Base-by-base conservation (phyloP, 306 rosid species). In the Delonix regia region DNA sequence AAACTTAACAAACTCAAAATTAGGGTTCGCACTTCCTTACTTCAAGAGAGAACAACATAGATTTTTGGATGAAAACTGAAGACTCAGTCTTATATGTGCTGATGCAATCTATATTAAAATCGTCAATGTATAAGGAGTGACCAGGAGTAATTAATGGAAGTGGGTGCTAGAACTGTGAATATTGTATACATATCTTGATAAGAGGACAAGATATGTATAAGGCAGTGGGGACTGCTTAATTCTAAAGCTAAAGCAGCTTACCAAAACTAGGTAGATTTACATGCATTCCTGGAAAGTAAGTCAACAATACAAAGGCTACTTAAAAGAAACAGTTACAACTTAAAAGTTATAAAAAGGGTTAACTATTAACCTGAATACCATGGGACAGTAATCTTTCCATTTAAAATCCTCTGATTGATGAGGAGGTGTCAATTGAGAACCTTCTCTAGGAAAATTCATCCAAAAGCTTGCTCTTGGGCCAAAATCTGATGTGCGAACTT, bases 401-500 rank as follows among this genome's bases (percentile, higher is more conserved):
- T 91, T 95, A 81, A 95, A 95, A 86, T 89, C 97, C 69, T 93
- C 99, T 5, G 99, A 95, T 52, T 90, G 99, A 84, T 95, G 99
- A 82, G 98, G 69, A 25, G 98, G 99, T 68, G 99, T 95, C 89
- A 95, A 75, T 45, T 93, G 98, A 49, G 99, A 95, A 72, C 99
- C 99, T 81, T 89, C 94, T 86, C 77, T 93, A 10, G 99, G 99
- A 88, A 95, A 95, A 80, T 83, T 93, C 99, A 93, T 95, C 99
- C 99, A 95, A 87, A 95, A 95, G 87, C 99, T 95, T 74, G 99
- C 99, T 73, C 89, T 89, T 64, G 98, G 96, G 73, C 99, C 97
- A 67, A 95, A 95, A 81, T 95, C 99, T 6, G 98, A 89, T 78
- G 85, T 75, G 56, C 99, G 87, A 80, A 95, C 98, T 88, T 91